Percentiles rank a stretch among this genome's conserved stretches.
phyloP scores from a whole-genome alignment of 2,329 filamentous ascomycete genomes.

The Botrytis paeoniae region DNA sequence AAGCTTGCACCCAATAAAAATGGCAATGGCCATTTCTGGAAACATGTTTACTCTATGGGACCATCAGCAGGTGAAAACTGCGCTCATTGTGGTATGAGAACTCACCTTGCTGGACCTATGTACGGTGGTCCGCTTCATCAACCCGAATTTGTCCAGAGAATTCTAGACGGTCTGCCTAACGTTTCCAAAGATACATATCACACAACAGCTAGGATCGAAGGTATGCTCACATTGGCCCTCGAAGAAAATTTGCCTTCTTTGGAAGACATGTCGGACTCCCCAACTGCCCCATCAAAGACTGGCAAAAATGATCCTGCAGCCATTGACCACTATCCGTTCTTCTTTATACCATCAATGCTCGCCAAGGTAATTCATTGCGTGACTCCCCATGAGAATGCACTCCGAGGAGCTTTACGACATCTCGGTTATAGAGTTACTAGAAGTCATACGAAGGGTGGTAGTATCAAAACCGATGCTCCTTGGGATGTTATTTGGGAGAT shows the following conservation, averaged over 20 bases:
- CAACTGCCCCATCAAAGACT: slow-evolving; percentile 43
- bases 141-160: slow-evolving; percentile 72
- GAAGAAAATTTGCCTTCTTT: slow-evolving; percentile 56
- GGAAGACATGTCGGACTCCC: slow-evolving; percentile 27
- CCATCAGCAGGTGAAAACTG: slow-evolving; percentile 67
- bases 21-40: slow-evolving; percentile 67
- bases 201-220: slow-evolving; percentile 77
- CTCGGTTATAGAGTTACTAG: slow-evolving; percentile 80
- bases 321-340: slow-evolving; percentile 78
- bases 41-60: slow-evolving; percentile 71
- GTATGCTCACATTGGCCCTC: slow-evolving; percentile 85
- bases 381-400: slow-evolving; percentile 72
- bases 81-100: slow-evolving; percentile 80
- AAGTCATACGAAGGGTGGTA: slow-evolving; percentile 85
- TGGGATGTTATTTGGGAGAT: slow-evolving; percentile 90
- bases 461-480: slow-evolving; percentile 89
- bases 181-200: slow-evolving; percentile 69
- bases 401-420: slow-evolving; percentile 77
- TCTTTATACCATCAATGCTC: slow-evolving; percentile 72
- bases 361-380: slow-evolving; percentile 74
- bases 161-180: slow-evolving; percentile 69
- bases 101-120: slow-evolving; percentile 90
- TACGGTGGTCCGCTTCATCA: slow-evolving; percentile 89
- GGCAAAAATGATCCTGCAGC: slow-evolving; percentile 54
- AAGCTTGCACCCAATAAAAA: slow-evolving; percentile 67